Conservation (phyloP, 2,329 filamentous ascomycete species). For the Talaromyces amestolkiae region DNA sequence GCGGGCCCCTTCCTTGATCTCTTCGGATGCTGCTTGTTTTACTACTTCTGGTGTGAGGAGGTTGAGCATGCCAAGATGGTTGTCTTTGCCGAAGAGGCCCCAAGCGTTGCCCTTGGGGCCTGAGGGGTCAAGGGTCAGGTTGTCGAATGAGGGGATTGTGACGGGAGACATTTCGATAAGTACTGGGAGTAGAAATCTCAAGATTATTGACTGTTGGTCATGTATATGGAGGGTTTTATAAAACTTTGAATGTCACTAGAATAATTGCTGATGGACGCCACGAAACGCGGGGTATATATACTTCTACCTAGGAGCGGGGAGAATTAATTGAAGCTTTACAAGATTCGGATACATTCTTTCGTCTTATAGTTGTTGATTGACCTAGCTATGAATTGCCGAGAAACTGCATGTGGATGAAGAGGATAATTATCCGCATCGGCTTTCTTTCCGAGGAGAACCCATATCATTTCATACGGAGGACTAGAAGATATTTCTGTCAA, state of each 20-base stretch:
- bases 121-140: slow-evolving; percentile 19
- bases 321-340: not conserved
- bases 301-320: not conserved
- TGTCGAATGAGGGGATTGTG: slow-evolving; percentile 16
- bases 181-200: not conserved
- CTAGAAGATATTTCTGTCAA: not conserved
- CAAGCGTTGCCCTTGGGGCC: slow-evolving; percentile 35
- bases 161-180: slow-evolving; percentile 6
- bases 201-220: not conserved
- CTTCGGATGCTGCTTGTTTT: slow-evolving; percentile 47
- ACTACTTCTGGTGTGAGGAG: slow-evolving; percentile 57
- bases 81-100: slow-evolving; percentile 55
- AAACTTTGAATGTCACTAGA: not conserved
- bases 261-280: not conserved
- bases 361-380: not conserved
- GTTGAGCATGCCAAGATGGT: slow-evolving; percentile 62
- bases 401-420: not conserved
- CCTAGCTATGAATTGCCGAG: no score
- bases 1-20: slow-evolving; percentile 56
- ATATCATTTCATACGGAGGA: not conserved
- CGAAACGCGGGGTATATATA: not conserved
- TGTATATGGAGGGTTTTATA: not conserved
- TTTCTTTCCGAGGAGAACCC: slow-evolving; percentile 8
- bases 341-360: not conserved
- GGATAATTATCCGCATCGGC: slow-evolving; percentile 12